A percentile compares a stretch with the other conserved stretches of the same genome.
phyloP scores from a whole-genome alignment of 1,284 basidiomycete species.

The Ceratobasidium sp. region DNA sequence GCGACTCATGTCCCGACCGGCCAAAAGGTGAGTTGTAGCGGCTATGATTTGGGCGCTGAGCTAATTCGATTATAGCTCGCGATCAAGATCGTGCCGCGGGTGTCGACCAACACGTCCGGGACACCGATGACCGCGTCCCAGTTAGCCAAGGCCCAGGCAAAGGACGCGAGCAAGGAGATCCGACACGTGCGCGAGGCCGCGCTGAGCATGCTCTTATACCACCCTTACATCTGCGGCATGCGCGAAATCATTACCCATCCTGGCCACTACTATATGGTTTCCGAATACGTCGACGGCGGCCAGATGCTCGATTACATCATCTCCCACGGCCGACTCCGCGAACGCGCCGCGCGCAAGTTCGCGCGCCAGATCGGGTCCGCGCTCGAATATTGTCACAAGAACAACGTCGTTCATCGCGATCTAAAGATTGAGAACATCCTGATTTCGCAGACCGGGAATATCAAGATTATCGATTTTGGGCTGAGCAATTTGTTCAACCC shows the following conservation, averaged over 20 bases:
- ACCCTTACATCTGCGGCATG: conserved; percentile 99
- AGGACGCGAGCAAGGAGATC: conserved; percentile 96
- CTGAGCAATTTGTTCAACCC: conserved; percentile 98
- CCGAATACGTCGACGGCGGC: conserved; percentile 98
- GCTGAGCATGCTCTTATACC: conserved; percentile 93
- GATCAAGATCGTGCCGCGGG: conserved; percentile 94
- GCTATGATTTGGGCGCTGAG: neutral
- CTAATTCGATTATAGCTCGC: conserved; percentile 75
- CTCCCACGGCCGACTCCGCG: conserved; percentile 94
- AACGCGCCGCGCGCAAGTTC: conserved; percentile 96
- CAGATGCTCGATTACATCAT: conserved; percentile 99
- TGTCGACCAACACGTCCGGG: conserved; percentile 61
- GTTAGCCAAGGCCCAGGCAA: conserved; percentile 84
- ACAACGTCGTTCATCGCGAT: conserved; percentile 97
- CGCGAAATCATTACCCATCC: conserved; percentile 96
- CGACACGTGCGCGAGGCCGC: conserved; percentile 96
- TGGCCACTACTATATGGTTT: conserved; percentile 99
- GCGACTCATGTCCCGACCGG: conserved; percentile 91
- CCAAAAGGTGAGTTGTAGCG: conserved; percentile 81
- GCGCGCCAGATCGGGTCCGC: conserved; percentile 97
- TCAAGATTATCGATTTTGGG: conserved; percentile 99
- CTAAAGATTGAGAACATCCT: conserved; percentile 99
- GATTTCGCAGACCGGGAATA: conserved; percentile 98
- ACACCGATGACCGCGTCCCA: conserved; percentile 67
- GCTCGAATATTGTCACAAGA: conserved; percentile 96